These are phyloP conservation scores for Zarea fungicola DNA, from an alignment of 2,329 filamentous ascomycete species.

Conservation along the genomic window DNA sequence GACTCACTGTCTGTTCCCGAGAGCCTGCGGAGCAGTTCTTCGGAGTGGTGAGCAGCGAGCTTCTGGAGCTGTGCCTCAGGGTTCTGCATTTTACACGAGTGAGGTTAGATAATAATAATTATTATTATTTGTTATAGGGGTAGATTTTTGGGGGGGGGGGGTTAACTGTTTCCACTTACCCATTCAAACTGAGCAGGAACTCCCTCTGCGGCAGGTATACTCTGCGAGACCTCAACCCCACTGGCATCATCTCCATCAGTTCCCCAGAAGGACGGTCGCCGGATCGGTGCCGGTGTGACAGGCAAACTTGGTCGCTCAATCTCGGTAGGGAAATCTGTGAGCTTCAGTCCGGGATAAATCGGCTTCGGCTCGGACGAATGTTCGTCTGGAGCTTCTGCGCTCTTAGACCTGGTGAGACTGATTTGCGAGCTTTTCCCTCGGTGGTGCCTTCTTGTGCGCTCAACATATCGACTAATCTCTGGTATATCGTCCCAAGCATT, in stretches of 20 bases:
- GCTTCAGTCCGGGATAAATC: conserved; percentile 38
- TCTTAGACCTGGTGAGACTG: not conserved
- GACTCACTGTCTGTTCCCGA: conserved; percentile 27
- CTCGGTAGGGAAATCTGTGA: conserved; percentile 85
- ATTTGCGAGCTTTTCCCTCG: conserved; percentile 34
- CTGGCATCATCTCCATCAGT: conserved; percentile 33
- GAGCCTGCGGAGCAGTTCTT: conserved; percentile 52
- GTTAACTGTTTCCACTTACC: conserved; percentile 61
- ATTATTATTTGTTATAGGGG: conserved; percentile 15
- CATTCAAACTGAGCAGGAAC: conserved; percentile 86
- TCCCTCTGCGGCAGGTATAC: conserved; percentile 70
- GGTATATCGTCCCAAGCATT: conserved; percentile 95
- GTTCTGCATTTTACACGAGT: no score
- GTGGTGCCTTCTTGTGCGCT: conserved; percentile 61
- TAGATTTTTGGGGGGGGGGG: not conserved
- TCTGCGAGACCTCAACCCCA: conserved; percentile 49
- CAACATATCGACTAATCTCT: conserved; percentile 83
- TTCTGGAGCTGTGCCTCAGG: conserved; percentile 65
- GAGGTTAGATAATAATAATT: no score
- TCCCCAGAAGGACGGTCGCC: conserved; percentile 63
- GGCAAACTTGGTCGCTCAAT: conserved; percentile 81
- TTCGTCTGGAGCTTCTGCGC: not conserved
- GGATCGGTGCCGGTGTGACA: conserved; percentile 80
- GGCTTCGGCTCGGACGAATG: conserved; percentile 7
- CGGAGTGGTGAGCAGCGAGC: conserved; percentile 61